These are phyloP conservation scores for Populus euphratica DNA, from an alignment of 345 rosid genomes.

Conservation along the genomic window DNA sequence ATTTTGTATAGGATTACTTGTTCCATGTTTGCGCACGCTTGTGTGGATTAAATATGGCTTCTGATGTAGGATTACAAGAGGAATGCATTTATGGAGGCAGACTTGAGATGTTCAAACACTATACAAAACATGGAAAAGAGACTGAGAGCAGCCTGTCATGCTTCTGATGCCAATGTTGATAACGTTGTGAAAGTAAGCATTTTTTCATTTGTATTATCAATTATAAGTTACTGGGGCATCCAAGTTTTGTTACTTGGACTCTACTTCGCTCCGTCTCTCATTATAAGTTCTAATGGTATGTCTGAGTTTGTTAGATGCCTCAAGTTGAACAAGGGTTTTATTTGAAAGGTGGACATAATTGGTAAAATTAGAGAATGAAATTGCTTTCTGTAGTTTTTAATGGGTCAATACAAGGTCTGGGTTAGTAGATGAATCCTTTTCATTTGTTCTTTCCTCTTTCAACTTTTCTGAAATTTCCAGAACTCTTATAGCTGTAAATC, in stretches of 20 bases:
- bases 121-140: constrained; percentile 89
- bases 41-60: neutral
- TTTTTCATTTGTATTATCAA: neutral
- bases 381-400: neutral
- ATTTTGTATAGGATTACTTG: neutral
- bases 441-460: neutral
- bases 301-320: neutral
- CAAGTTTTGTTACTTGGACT: neutral
- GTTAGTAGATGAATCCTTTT: neutral
- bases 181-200: constrained; percentile 65
- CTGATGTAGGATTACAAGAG: constrained; percentile 72
- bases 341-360: neutral
- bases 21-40: neutral
- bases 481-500: too few species aligned
- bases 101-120: constrained; percentile 59
- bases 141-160: constrained; percentile 87
- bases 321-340: neutral
- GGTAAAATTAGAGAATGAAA: neutral
- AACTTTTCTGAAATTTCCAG: neutral
- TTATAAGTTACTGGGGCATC: neutral
- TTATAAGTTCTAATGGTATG: neutral
- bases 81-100: constrained; percentile 88
- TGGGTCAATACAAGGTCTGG: neutral
- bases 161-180: constrained; percentile 74
- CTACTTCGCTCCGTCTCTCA: neutral